Evolutionary conservation across 192 early-diverging fungal genomes (phyloP), one percentile per base, ranked within the genome.

Genomic region (Umbelopsis sp.): DNA sequence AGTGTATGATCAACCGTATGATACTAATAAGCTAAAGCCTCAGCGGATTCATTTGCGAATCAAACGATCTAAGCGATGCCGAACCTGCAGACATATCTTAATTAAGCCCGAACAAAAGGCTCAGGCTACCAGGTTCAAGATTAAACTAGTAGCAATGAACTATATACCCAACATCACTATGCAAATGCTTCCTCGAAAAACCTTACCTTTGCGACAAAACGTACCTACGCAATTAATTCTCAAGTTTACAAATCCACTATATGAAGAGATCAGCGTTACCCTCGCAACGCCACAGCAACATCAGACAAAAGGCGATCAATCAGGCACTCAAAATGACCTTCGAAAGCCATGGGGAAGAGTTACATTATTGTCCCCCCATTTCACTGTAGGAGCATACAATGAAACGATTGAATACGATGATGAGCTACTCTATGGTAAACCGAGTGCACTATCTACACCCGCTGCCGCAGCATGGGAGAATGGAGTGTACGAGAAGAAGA

Each of bases 71-170:
- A 94, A 95, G 43, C 87, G 94, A 36, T 98, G 97, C 77, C 87
- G 93, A 43, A 75, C 83, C 4, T 98, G 97, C 84, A 89, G 93
- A 43, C 91, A 96, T 75, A 91, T 96, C 45, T 81, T 98, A 22
- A 90, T 95, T 68, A 97, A 96, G 74, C 95, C 97, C 0, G 95
- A 97, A 69, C 90, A 91, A 75, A 97, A 96, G 74, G 94, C 95
- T 1, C 94, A 96, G 69, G 83, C 87, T 7, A 93, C 91, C 1
- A 82, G 89, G 62, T 97, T 96, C 85, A 94, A 92, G 74, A 94
- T 97, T 80, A 93, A 94, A 75, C 83, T 94, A 50, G 88, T 95
- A 66, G 96, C 94, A 0, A 83, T 91, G 92, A 90, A 92, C 73
- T 90, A 89, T 73, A 78, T 97, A 31, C 96, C 96, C 0, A 90